Percentiles rank a stretch among this genome's conserved stretches.
Evolutionary conservation across 192 early-diverging fungal genomes (phyloP).

Genomic region (Mortierella claussenii): DNA sequence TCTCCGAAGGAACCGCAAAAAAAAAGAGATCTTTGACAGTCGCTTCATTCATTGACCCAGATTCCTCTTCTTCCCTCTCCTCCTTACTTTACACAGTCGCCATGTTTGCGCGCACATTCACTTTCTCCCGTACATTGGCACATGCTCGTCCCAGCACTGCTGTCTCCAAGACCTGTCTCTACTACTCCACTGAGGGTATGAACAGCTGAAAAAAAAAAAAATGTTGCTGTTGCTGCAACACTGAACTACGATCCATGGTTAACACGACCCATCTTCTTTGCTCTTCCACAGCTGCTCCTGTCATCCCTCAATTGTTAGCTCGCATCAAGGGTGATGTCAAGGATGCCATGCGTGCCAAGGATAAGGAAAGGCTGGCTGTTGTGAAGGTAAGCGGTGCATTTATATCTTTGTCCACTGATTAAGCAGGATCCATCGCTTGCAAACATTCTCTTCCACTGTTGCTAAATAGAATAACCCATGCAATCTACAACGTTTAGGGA

Average conservation of each 20-base stretch:
- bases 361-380: slow-evolving; percentile 65
- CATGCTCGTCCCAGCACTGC: slow-evolving; percentile 2
- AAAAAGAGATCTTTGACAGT: too few species aligned
- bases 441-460: too few species aligned
- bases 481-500: slow-evolving; percentile 73
- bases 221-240: too few species aligned
- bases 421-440: too few species aligned
- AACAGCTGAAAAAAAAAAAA: too few species aligned
- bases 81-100: not conserved
- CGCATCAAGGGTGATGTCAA: slow-evolving; percentile 84
- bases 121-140: slow-evolving; percentile 13
- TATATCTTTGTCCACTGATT: too few species aligned
- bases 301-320: slow-evolving; percentile 30
- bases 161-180: slow-evolving; percentile 12
- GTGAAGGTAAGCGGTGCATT: too few species aligned
- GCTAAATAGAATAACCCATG: too few species aligned
- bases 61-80: not conserved
- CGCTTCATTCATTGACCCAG: too few species aligned
- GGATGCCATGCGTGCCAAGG: slow-evolving; percentile 78
- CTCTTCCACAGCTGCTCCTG: slow-evolving; percentile 44
- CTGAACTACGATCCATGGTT: too few species aligned
- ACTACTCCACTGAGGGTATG: slow-evolving; percentile 40
- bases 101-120: slow-evolving; percentile 34
- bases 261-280: too few species aligned
- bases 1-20: too few species aligned